These are phyloP conservation scores for Pseudogymnoascus sp. DNA, from an alignment of 2,329 filamentous ascomycete genomes.

Conservation along the genomic window DNA sequence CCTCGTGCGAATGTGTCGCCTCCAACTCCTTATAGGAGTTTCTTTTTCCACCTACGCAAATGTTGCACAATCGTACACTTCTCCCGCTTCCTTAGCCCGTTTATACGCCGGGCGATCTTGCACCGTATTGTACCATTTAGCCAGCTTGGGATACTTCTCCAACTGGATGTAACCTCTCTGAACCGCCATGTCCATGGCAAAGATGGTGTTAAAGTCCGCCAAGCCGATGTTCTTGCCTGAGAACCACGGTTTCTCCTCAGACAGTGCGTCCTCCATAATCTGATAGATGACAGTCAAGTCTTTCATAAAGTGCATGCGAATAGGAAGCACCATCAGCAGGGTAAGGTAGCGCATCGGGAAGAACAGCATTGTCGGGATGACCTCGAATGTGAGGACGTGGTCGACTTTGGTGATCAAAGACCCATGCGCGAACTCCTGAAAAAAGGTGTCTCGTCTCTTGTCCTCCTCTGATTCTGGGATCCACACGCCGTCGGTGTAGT, in stretches of 20 bases:
- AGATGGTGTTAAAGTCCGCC: background rate
- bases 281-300: conserved; percentile 18
- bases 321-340: conserved; percentile 17
- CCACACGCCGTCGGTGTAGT: conserved; percentile 21
- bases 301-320: conserved; percentile 17
- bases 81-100: conserved; percentile 15
- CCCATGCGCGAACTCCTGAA: conserved; percentile 21
- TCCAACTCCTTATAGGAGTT: background rate
- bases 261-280: conserved; percentile 23
- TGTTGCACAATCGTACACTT: conserved; percentile 15
- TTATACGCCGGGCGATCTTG: conserved; percentile 17
- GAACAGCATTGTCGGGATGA: conserved; percentile 17
- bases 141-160: conserved; percentile 21
- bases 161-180: conserved; percentile 18
- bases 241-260: conserved; percentile 25
- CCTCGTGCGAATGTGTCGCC: background rate
- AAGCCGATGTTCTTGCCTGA: conserved; percentile 1
- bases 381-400: conserved; percentile 20
- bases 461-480: conserved; percentile 17
- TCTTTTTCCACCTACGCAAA: background rate
- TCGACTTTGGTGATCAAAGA: conserved; percentile 16
- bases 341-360: conserved; percentile 20
- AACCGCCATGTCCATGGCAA: background rate
- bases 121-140: conserved; percentile 19
- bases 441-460: conserved; percentile 19